Evolutionary conservation across 78 protist genomes (phyloP).

Genomic region (Pigoraptor vietnamica): DNA sequence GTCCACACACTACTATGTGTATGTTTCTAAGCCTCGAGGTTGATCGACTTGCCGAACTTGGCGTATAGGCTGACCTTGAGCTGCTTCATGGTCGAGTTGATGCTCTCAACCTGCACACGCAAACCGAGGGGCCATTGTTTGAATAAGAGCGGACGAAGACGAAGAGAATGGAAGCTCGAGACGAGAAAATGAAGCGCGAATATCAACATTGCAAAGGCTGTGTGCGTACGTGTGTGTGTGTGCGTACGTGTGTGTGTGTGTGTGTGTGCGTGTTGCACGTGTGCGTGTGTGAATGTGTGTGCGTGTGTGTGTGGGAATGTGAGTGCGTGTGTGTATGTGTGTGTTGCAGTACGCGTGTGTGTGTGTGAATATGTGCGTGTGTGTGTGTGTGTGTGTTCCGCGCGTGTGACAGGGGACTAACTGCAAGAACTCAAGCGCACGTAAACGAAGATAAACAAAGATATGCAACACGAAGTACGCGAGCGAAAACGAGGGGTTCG

Average conservation of each 20-base stretch:
- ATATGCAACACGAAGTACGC: too few species aligned
- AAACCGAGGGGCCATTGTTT: too few species aligned
- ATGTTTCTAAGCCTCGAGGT: too few species aligned
- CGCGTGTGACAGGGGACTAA: too few species aligned
- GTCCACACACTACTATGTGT: too few species aligned
- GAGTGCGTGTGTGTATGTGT: neutral
- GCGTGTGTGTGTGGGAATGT: neutral
- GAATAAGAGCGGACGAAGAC: too few species aligned
- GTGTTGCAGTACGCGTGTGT: neutral
- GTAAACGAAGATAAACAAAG: too few species aligned
- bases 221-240: neutral
- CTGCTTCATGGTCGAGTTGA: constrained; percentile 43
- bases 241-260: neutral
- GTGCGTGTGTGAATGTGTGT: neutral
- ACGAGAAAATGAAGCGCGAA: neutral
- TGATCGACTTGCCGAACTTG: constrained; percentile 45
- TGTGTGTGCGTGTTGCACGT: neutral
- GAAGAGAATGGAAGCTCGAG: too few species aligned
- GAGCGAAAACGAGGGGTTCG: too few species aligned
- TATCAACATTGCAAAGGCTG: constrained; percentile 38
- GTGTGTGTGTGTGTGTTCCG: neutral
- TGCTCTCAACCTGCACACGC: neutral
- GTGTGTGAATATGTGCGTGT: neutral
- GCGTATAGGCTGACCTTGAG: constrained; percentile 21
- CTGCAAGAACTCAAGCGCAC: too few species aligned